Base-by-base conservation (phyloP, 495 filamentous ascomycete genomes). In the Viridothelium virens region DNA sequence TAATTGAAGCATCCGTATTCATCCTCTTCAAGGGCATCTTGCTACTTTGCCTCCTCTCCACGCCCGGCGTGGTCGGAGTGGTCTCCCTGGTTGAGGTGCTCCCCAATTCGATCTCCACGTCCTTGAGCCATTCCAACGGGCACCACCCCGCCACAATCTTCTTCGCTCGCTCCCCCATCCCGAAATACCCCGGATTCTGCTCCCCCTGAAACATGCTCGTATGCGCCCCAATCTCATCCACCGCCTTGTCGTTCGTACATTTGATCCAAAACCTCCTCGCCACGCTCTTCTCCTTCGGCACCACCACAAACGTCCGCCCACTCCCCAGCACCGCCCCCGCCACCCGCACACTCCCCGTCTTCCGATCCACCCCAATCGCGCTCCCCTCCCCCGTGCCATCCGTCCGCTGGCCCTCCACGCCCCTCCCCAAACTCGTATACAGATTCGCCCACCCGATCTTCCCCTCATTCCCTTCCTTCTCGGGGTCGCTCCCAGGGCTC, bases 141-240 rank as follows among this genome's bases (percentile, higher is more conserved):
- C 53, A 59, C 53, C 53, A 59, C 6, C 53, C 31, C 31, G 0
- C 25, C 53, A 59, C 53, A 18, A 59, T 59, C 53, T 59, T 59
- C 53, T 59, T 59, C 18, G 53, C 53, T 59, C 53, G 53, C 31
- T 59, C 53, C 2, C 11, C 53, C 74, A 97, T 79, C 39, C 78
- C 81, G 68, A 84, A 81, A 70, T 91, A 96, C 14, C 84, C 89
- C 11, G 91, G 89, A 74, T 97, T 96, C 47, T 89, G 83, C 70
- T 83, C 87, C 6, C 87, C 83, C 64, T 85, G 79, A 70, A 97
- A 97, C 91, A 97, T 96, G 61, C 83, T 84, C 77, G 89, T 87
- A 79, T 97, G 94, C 12, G 95, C 93, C 68, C 79, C 78, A 7
- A 85, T 84, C 78, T 98, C 94, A 66, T 96, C 91, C 37, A 67